Evolutionary conservation across 177 flowering plant genomes (phyloP), one percentile per base, ranked within the genome.

Genomic region (Vitis hybrid): DNA sequence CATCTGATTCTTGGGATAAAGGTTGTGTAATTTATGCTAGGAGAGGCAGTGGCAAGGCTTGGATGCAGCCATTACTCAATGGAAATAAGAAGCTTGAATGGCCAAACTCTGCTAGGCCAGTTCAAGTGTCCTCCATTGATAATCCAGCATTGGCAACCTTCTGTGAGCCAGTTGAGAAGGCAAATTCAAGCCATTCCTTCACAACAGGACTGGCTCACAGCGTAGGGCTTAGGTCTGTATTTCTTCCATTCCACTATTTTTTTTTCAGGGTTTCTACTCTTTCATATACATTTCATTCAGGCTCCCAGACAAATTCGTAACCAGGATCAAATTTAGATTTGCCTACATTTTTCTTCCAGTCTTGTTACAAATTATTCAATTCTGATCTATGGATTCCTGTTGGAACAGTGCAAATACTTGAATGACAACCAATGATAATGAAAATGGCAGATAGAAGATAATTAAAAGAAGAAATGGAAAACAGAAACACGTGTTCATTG

Each of bases 91-190:
- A 65, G 67, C 67, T 84, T 54, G 79, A 72, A 2, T 79, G 88
- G 88, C 85, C 87, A 55, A 86, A 85, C 65, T 80, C 82, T 65
- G 93, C 91, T 18, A 85, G 78, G 69, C 76, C 74, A 54, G 80
- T 91, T 66, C 77, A 63, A 24, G 97, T 92, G 9, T 92, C 96
- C n/a, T 64, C 84, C 68, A 80, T 91, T 65, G 89, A 89, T 70
- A 80, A 92, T 71, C 98, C 96, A n/a, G 88, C 84, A 60, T 65
- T 84, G 69, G 97, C 98, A n/a, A 91, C 98, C 13, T 88, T 94
- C 32, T 90, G 96, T 77, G 97, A 91, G 79, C 96, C 97, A 17
- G 97, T 90, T 68, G 98, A 94, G 79, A 90, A 81, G 79, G 85
- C 89, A 13, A 90, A 91, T 81, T 86, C 93, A 58, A 88, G 93